Conservation (phyloP, 192 early-diverging fungal species). For the Geranomyces michiganensis region DNA sequence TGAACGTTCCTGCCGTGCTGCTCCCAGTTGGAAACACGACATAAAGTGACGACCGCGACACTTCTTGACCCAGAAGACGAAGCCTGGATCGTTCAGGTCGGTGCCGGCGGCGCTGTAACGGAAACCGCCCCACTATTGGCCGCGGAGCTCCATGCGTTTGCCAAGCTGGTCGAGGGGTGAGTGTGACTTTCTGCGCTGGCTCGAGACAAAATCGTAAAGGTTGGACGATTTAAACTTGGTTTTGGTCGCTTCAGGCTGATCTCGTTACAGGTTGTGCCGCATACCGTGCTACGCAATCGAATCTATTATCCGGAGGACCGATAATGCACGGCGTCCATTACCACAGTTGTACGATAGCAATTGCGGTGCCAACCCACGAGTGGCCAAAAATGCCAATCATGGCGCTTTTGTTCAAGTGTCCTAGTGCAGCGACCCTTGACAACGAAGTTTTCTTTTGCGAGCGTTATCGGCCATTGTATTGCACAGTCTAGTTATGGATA, state of each 20-base stretch:
- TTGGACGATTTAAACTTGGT: background rate
- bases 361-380: no score
- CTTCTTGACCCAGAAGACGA: constrained; percentile 49
- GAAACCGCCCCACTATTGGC: constrained; percentile 57
- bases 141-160: constrained; percentile 57
- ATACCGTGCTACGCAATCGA: constrained; percentile 20
- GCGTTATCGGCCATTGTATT: no score
- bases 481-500: no score
- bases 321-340: no score
- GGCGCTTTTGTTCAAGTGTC: no score
- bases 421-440: no score
- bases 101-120: constrained; percentile 52
- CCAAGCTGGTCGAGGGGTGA: constrained; percentile 29
- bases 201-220: background rate
- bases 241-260: constrained; percentile 15
- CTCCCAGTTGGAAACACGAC: constrained; percentile 13
- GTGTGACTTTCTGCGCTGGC: background rate
- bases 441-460: no score
- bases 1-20: background rate
- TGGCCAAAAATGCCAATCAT: no score
- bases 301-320: constrained; percentile 17
- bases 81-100: constrained; percentile 65
- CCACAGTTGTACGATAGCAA: no score
- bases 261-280: constrained; percentile 21
- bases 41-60: constrained; percentile 51